Evolutionary conservation across 371 early-diverging fungal species (phyloP).

Genomic region (Mortierella sp.): DNA sequence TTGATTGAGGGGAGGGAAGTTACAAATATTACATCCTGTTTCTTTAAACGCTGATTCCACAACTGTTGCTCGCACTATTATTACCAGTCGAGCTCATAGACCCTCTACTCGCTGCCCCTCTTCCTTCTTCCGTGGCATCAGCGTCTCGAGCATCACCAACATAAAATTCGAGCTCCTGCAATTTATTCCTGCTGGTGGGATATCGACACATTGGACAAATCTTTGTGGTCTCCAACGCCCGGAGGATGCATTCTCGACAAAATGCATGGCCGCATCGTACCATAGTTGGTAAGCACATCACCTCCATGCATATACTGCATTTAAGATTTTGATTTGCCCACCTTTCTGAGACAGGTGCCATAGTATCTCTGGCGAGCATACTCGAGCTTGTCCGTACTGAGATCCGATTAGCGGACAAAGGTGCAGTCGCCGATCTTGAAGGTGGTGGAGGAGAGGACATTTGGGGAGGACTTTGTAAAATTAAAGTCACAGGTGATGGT

Average conservation of each 20-base stretch:
- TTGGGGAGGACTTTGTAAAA: constrained; percentile 9
- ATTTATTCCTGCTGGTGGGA: constrained; percentile 12
- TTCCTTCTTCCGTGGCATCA: background rate
- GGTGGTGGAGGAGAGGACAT: constrained; percentile 6
- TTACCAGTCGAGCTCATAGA: background rate
- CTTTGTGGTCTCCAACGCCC: constrained; percentile 17
- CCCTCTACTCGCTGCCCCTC: background rate
- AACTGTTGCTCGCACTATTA: background rate
- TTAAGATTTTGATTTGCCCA: constrained; percentile 23
- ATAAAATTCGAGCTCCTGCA: constrained; percentile 33
- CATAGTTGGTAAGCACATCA: constrained; percentile 31
- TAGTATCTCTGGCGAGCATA: background rate
- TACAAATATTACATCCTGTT: background rate
- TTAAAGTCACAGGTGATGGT: constrained; percentile 31
- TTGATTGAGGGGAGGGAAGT: background rate
- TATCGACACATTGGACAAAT: constrained; percentile 41
- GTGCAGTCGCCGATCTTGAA: constrained; percentile 6
- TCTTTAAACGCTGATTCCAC: background rate
- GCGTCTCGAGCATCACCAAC: background rate
- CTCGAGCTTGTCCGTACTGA: background rate
- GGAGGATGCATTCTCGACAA: constrained; percentile 27
- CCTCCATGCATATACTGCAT: constrained; percentile 40
- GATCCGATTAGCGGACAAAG: background rate
- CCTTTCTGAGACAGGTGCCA: background rate
- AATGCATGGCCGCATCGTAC: constrained; percentile 36